Evolutionary conservation across 495 filamentous ascomycete genomes (phyloP).

Genomic region (Penicillium maclennaniae): DNA sequence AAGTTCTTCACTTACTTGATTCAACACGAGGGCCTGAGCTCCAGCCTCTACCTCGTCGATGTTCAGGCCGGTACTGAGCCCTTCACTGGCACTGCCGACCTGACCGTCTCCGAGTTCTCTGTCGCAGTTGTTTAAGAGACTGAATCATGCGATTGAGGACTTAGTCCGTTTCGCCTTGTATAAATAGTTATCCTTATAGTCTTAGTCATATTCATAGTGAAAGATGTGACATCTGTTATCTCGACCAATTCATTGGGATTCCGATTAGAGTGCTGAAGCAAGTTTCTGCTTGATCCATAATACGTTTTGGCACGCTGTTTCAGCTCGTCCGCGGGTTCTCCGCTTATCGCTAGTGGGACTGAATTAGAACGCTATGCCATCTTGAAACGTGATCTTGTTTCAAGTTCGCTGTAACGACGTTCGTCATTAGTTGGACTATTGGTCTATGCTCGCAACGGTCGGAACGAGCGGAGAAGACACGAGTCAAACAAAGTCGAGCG

Average conservation of each 20-base stretch:
- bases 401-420: slow-evolving; percentile 5
- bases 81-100: slow-evolving; percentile 42
- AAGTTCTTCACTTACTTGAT: slow-evolving; percentile 57
- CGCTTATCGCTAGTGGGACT: slow-evolving; percentile 1
- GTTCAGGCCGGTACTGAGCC: slow-evolving; percentile 57
- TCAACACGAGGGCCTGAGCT: slow-evolving; percentile 43
- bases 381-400: slow-evolving; percentile 9
- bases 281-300: slow-evolving; percentile 8
- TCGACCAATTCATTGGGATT: background rate
- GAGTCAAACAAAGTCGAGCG: background rate
- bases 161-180: background rate
- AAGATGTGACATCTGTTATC: background rate
- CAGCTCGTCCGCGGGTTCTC: background rate
- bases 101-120: slow-evolving; percentile 39
- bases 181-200: background rate
- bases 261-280: background rate
- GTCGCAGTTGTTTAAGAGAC: slow-evolving; percentile 35
- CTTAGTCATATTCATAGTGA: background rate
- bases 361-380: slow-evolving; percentile 2
- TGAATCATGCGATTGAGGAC: background rate
- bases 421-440: background rate
- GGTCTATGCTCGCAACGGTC: background rate
- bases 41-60: slow-evolving; percentile 51
- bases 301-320: slow-evolving; percentile 2
- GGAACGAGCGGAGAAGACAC: background rate